Evolutionary conservation across 106 monocot species (phyloP), one percentile per base, ranked within the genome.

Genomic region (Acanthochlamys bracteata): DNA sequence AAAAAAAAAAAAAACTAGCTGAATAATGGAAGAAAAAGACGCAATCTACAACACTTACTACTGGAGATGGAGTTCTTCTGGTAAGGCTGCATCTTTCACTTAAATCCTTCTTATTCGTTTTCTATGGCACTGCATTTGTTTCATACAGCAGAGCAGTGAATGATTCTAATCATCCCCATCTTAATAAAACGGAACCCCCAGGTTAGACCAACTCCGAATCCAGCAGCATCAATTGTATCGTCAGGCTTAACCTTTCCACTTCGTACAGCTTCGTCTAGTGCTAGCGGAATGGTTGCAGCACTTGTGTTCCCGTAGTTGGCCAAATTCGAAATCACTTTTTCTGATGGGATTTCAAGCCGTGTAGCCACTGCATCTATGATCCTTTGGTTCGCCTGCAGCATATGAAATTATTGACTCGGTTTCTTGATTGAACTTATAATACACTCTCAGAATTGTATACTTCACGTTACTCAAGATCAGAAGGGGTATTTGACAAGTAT

Each of bases 271-370:
- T 98, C 98, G 41, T 92, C 92, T 65, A 98, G 69, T 12, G 98
- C 98, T 24, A 92, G 67, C 62, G 98, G 98, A 60, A 98, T 92
- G 0, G 98, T 92, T 16, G 88, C 91, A 42, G 98, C 91, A 41
- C 91, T 92, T 0, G 98, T 98, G 76, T 98, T 98, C 9, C 96
- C 91, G 55, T 98, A 98, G 70, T 92, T 92, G 1, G 85, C 91
- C 60, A 92, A 58, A 69, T 98, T 98, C 27, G 91, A 98, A 57
- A 98, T 76, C n/a, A 92, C 79, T 64, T 92, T 88, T 45, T 89
- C 85, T 13, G 78, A 25, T 25, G 98, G 90, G 54, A 98, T 83
- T 63, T 89, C 68, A 46, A 98, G 69, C 19, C 98, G 71, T 39
- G 61, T 85, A 17, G 98, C 88, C 0, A 86, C 98, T 0, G 91